These are phyloP conservation scores for Colletotrichum navitas DNA, from an alignment of 2,329 filamentous ascomycete species.

Conservation along the genomic window DNA sequence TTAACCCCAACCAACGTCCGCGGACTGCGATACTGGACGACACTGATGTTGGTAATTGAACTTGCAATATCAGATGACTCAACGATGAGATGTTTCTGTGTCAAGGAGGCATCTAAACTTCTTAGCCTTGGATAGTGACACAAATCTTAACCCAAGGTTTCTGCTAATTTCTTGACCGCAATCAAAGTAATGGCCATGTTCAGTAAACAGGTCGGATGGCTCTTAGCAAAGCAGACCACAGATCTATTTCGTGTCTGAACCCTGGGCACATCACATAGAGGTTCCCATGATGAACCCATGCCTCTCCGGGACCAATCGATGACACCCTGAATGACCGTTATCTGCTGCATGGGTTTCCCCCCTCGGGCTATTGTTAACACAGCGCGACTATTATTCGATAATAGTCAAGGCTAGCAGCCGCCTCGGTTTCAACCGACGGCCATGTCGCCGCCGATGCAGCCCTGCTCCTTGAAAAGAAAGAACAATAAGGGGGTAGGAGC, in stretches of 20 bases:
- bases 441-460: not conserved
- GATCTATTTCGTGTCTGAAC: not conserved
- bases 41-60: too few relatives aligned
- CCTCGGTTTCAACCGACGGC: conserved; percentile 31
- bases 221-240: not conserved
- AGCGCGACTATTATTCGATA: conserved; percentile 6
- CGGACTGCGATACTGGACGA: conserved; percentile 1
- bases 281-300: not conserved
- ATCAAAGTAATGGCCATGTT: not conserved
- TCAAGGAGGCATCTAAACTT: not conserved
- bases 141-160: not conserved
- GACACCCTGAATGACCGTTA: not conserved
- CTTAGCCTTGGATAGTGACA: not conserved
- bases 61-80: not conserved
- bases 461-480: not conserved
- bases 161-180: too few relatives aligned
- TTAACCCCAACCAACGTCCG: not conserved
- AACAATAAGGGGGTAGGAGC: not conserved
- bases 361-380: not conserved
- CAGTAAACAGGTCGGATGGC: not conserved
- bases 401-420: not conserved
- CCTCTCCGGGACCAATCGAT: not conserved
- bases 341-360: not conserved
- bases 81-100: not conserved
- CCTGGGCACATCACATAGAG: not conserved